Percentiles rank a stretch among this genome's conserved stretches.
Conservation (phyloP, 176 grass and related monocot genomes). For the Cymbopogon citratus region DNA sequence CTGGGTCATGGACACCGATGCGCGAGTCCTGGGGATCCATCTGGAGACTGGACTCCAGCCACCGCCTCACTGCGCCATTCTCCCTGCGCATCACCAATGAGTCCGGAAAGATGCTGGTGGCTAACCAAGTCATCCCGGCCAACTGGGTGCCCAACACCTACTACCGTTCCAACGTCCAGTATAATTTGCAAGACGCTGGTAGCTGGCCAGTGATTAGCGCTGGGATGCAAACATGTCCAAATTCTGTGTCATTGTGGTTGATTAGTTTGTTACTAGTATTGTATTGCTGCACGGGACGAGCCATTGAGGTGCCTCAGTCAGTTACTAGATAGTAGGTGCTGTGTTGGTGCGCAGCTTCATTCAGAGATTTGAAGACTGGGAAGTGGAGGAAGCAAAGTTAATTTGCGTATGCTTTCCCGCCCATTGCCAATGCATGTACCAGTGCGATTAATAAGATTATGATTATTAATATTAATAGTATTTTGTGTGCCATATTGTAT, state of each 20-base stretch:
- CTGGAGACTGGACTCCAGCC: constrained; percentile 66
- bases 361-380: no score
- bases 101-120: constrained; percentile 49
- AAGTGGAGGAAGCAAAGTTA: no score
- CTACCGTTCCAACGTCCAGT: constrained; percentile 57
- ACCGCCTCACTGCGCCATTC: constrained; percentile 53
- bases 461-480: constrained; percentile 34
- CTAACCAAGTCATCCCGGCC: constrained; percentile 57
- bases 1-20: constrained; percentile 51
- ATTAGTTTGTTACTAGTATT: no score
- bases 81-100: constrained; percentile 62
- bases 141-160: constrained; percentile 51
- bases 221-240: no score
- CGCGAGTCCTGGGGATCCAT: constrained; percentile 58
- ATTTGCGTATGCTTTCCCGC: constrained; percentile 19
- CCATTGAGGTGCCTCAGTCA: no score
- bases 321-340: no score
- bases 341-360: no score
- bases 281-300: no score
- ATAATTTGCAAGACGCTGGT: background rate
- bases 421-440: constrained; percentile 22
- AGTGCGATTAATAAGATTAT: constrained; percentile 24
- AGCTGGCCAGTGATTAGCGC: no score
- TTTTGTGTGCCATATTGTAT: background rate
- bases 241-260: no score